phyloP scores from a whole-genome alignment of 768 basidiomycete species.

The Amylocystis lapponica region DNA sequence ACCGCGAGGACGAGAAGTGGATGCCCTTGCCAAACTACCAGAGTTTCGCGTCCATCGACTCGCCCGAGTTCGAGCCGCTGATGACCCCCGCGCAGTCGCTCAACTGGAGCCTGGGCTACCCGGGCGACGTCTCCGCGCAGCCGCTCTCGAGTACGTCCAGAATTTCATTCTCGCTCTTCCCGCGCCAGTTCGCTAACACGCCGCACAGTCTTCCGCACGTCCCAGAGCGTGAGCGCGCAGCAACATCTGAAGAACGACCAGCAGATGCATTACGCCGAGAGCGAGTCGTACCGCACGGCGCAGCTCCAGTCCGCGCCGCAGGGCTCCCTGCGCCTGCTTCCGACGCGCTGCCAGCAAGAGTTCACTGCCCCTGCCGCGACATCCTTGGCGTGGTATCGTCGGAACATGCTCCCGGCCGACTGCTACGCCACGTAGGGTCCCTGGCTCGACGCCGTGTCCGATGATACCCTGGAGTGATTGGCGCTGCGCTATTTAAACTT shows the following conservation, averaged over 20 bases:
- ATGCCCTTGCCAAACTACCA: neutral
- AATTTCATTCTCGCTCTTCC: neutral
- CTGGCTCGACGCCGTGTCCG: too few species aligned
- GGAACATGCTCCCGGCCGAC: neutral
- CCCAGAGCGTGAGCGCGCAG: conserved; percentile 5
- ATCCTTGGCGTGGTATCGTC: conserved; percentile 1
- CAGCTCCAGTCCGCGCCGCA: neutral
- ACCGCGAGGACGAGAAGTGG: conserved; percentile 4
- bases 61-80: conserved; percentile 13
- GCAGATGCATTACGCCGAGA: conserved; percentile 1
- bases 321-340: neutral
- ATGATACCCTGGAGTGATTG: too few species aligned
- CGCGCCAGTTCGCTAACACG: neutral
- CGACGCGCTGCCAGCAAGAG: neutral
- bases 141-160: neutral
- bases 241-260: conserved; percentile 1
- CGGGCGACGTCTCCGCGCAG: conserved; percentile 1
- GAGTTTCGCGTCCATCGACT: conserved; percentile 1
- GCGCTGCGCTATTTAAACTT: too few species aligned
- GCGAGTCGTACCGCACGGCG: neutral
- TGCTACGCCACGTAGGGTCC: neutral
- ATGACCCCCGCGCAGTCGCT: conserved; percentile 20
- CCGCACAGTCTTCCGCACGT: conserved; percentile 10
- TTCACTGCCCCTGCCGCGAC: neutral
- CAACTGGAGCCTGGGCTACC: conserved; percentile 9